Evolutionary conservation across 352 stramenopile genomes (phyloP), one percentile per base, ranked within the genome.

Genomic region (Pythium utonaiense): DNA sequence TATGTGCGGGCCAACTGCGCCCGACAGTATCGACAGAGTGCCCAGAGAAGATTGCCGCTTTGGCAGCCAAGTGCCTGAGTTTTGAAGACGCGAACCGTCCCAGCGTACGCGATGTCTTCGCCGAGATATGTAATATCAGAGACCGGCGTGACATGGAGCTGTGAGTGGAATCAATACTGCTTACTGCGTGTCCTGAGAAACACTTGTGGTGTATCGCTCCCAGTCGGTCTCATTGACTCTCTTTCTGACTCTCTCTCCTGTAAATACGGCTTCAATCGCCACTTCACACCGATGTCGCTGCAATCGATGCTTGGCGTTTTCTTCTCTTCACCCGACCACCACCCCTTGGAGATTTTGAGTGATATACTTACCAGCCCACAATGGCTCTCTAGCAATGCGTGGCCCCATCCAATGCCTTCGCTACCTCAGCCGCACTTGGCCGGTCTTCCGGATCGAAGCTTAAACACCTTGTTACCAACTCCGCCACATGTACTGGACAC

Each of bases 1-100:
- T 66, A 41, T 60, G 59, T 9, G 33, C 52, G 8, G 59, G 59
- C 21, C 19, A 61, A 25, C 30, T 71, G 40, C 27, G 44, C 21
- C 64, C 64, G 16, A 41, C 25, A 3, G 40, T 67, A 2, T 48
- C 55, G 1, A 28, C 14, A 1, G 19, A 36, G 6, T 54, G 48
- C 22, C 48, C 48, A 14, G 12, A 14, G 10, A 7, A 12, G 3
- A 28, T 54, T 10, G 25, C 25, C 5, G 9, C 25, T 5, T 33
- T 54, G 27, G 48, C 8, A n/a, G 14, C 25, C 28, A 30, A 34
- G 28, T 54, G 48, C 10, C 28, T 54, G 48, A 54, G 28, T 17
- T 54, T 38, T 19, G 48, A 54, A 1, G 24, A 25, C 3, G 4
- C 13, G 7, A 2, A 54, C 12, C 48, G 48, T 27, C 48, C 48